These are phyloP conservation scores for Aureobasidium melanogenum DNA, from an alignment of 2,329 filamentous ascomycete genomes.

Conservation along the genomic window DNA sequence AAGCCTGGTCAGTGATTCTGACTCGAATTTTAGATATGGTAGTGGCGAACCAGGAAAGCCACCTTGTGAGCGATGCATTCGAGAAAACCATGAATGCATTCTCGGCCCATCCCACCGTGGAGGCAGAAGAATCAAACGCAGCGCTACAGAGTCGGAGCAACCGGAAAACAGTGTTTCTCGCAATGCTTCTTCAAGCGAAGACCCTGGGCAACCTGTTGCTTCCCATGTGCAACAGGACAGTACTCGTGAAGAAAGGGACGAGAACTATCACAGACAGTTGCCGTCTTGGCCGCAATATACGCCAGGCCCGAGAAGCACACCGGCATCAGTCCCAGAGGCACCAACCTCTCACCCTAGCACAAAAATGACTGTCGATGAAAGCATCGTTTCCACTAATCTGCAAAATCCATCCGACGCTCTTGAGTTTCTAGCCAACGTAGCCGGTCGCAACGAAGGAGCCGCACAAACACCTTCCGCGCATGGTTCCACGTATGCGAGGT, in stretches of 20 bases:
- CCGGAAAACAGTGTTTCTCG: background rate
- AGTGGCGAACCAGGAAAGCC: conserved; percentile 24
- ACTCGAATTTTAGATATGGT: conserved; percentile 18
- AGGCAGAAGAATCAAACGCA: conserved; percentile 23
- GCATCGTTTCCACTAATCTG: conserved; percentile 24
- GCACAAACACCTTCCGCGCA: conserved; percentile 23
- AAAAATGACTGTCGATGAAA: conserved; percentile 22
- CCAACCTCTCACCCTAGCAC: background rate
- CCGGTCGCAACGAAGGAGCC: conserved; percentile 23
- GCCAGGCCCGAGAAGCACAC: background rate
- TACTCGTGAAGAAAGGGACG: background rate
- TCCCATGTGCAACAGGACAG: background rate
- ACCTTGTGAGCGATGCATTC: conserved; percentile 26
- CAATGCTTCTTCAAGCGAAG: background rate
- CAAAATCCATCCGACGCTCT: conserved; percentile 27
- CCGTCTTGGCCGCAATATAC: conserved; percentile 1
- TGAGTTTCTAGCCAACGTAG: conserved; percentile 26
- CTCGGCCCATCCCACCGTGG: conserved; percentile 25
- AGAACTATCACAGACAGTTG: background rate
- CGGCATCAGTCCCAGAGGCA: background rate
- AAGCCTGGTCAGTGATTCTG: background rate
- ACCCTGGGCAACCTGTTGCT: background rate
- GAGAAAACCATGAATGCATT: conserved; percentile 26
- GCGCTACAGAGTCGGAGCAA: conserved; percentile 13
- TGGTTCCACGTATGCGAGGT: conserved; percentile 18